Evolutionary conservation across 1,139 yeast species (phyloP), one percentile per base, ranked within the genome.

Genomic region (Blastobotrys aristatus): DNA sequence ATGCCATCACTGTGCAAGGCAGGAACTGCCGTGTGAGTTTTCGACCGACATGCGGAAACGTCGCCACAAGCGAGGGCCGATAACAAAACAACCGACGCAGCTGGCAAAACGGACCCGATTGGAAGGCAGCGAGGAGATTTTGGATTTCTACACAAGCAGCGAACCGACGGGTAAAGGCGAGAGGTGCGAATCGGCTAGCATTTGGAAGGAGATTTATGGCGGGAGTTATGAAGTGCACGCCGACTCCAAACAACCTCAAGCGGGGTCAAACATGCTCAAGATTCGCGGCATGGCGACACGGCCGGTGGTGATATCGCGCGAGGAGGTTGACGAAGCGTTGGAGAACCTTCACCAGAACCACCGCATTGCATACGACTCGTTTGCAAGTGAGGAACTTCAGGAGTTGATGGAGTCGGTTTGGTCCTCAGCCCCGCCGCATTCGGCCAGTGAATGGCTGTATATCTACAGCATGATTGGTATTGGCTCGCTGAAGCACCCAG

Each of bases 201-300:
- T 50, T 24, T 41, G 49, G 11, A 50, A 51, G 5, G 44, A 45
- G 2, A 38, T 50, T 4, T 50, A 44, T 32, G 53, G 53, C 13
- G 39, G 51, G 5, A 39, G 38, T 33, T 40, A 48, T 44, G 35
- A 43, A 22, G 20, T 40, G 5, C 35, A 29, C 18, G 30, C 40
- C 4, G 34, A 5, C 5, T 17, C 14, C n/a, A 4, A 24, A n/a
- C n/a, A n/a, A 17, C 22, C 11, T 7, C 17, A n/a, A 30, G 17
- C 33, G n/a, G 31, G 17, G 8, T 16, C 24, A 33, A 22, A 20
- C 16, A 24, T 4, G n/a, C 16, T 45, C 7, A 38, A 24, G 21
- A 39, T 45, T 27, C 39, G 39, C 8, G 36, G 40, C 10, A n/a
- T 33, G 27, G 40, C 32, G 11, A 17, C 14, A 4, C 21, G 32